Conservation (phyloP, 768 basidiomycete genomes). For the Lactarius hatsudake region DNA sequence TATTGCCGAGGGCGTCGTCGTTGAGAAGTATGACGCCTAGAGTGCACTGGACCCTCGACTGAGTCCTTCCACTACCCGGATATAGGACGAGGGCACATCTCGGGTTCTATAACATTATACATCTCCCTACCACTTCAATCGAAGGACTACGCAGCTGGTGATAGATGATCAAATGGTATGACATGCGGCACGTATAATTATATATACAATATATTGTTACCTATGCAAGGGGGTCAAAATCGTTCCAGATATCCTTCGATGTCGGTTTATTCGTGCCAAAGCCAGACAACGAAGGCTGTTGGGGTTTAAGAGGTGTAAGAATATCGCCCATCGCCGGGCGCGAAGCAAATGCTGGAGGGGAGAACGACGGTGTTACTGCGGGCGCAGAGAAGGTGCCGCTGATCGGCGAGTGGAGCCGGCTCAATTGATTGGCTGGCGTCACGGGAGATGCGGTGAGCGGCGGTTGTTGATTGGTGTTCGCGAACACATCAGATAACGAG, state of each 20-base stretch:
- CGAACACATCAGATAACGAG: conserved; percentile 35
- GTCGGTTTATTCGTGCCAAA: conserved; percentile 42
- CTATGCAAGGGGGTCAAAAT: conserved; percentile 75
- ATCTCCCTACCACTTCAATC: not conserved
- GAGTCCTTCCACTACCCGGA: not conserved
- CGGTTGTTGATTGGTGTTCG: conserved; percentile 3
- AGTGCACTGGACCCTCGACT: not conserved
- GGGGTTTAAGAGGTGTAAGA: conserved; percentile 61
- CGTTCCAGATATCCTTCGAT: conserved; percentile 71
- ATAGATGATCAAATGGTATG: not conserved
- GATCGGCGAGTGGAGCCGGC: conserved; percentile 8
- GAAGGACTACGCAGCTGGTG: not conserved
- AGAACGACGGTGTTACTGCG: conserved; percentile 31
- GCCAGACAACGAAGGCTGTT: conserved; percentile 47
- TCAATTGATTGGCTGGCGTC: conserved; percentile 26
- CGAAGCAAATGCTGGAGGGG: conserved; percentile 35
- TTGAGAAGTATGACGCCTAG: conserved; percentile 16
- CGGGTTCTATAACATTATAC: not conserved
- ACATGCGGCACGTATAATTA: not conserved
- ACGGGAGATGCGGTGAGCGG: conserved; percentile 23
- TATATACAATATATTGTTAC: not conserved
- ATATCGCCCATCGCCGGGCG: conserved; percentile 47
- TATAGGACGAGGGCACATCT: not conserved
- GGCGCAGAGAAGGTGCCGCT: conserved; percentile 17
- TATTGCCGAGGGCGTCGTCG: conserved; percentile 25